Conservation (phyloP, 306 rosid species). For the Cicer pinnatifidum region DNA sequence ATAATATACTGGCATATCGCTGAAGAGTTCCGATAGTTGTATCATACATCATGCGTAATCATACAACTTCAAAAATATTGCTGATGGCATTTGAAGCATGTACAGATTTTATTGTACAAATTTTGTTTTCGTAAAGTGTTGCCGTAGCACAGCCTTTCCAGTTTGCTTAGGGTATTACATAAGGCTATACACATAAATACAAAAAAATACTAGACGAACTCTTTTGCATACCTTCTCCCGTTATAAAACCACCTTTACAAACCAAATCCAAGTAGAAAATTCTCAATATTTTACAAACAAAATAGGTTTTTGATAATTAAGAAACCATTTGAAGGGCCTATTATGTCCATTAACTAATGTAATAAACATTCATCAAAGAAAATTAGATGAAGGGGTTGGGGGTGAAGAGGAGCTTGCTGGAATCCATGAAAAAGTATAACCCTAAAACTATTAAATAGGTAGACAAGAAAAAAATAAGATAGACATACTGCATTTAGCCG, state of each 20-base stretch:
- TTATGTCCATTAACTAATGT: constrained; percentile 16
- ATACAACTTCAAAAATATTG: constrained; percentile 13
- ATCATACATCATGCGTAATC: constrained; percentile 11
- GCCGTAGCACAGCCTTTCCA: constrained; percentile 23
- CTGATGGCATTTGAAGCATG: constrained; percentile 23
- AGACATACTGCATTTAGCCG: constrained; percentile 76
- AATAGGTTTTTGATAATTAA: constrained; percentile 26
- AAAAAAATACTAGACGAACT: constrained; percentile 21
- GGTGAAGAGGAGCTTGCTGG: neutral
- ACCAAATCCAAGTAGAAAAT: constrained; percentile 22
- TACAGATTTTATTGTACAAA: constrained; percentile 14
- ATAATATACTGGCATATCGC: constrained; percentile 3
- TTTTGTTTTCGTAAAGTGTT: constrained; percentile 15
- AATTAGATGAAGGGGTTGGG: neutral
- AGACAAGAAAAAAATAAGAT: constrained; percentile 31
- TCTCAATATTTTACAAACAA: constrained; percentile 22
- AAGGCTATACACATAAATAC: neutral
- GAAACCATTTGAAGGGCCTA: constrained; percentile 12
- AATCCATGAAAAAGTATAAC: constrained; percentile 25
- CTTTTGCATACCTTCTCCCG: constrained; percentile 25
- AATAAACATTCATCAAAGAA: constrained; percentile 17
- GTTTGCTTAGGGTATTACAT: constrained; percentile 11
- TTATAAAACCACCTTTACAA: constrained; percentile 23
- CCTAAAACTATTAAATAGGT: constrained; percentile 31
- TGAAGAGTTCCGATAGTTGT: constrained; percentile 19